Conservation (phyloP, 805 yeast genomes). For the Sugiyamaella smithiae region DNA sequence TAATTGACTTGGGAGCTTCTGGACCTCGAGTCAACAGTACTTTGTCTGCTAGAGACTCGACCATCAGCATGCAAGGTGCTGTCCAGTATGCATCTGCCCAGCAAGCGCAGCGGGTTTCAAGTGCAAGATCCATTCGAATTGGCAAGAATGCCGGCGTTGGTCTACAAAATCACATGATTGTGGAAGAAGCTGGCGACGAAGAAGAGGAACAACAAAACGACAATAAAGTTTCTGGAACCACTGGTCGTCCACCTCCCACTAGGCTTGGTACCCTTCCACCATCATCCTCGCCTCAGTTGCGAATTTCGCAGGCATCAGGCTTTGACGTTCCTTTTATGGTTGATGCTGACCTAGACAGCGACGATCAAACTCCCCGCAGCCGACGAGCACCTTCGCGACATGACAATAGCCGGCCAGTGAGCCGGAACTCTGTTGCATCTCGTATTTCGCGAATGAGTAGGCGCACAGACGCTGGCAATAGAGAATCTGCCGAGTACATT, state of each 20-base stretch:
- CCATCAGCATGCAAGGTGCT: conserved; percentile 57
- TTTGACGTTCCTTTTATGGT: conserved; percentile 21
- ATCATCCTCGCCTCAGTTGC: conserved; percentile 7
- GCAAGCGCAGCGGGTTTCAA: conserved; percentile 19
- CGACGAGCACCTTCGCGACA: not conserved
- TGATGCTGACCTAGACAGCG: conserved; percentile 6
- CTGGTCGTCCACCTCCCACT: not conserved
- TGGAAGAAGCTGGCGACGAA: conserved; percentile 24
- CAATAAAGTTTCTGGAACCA: not conserved
- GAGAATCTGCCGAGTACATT: conserved; percentile 20
- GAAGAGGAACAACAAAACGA: conserved; percentile 1
- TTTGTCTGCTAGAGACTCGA: conserved; percentile 38
- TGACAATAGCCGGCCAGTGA: not conserved
- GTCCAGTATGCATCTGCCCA: conserved; percentile 13
- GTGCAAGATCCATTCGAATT: conserved; percentile 35
- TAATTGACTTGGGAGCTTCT: conserved; percentile 49
- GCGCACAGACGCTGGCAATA: conserved; percentile 5
- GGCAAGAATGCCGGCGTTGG: conserved; percentile 20
- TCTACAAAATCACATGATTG: conserved; percentile 26
- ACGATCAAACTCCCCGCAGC: not conserved
- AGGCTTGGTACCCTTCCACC: not conserved
- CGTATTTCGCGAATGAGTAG: not conserved
- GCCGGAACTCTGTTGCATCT: not conserved
- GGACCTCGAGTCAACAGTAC: conserved; percentile 7
- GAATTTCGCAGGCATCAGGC: conserved; percentile 17